These are phyloP conservation scores for Saposhnikovia divaricata DNA, from an alignment of 129 eudicot genomes.

Conservation along the genomic window DNA sequence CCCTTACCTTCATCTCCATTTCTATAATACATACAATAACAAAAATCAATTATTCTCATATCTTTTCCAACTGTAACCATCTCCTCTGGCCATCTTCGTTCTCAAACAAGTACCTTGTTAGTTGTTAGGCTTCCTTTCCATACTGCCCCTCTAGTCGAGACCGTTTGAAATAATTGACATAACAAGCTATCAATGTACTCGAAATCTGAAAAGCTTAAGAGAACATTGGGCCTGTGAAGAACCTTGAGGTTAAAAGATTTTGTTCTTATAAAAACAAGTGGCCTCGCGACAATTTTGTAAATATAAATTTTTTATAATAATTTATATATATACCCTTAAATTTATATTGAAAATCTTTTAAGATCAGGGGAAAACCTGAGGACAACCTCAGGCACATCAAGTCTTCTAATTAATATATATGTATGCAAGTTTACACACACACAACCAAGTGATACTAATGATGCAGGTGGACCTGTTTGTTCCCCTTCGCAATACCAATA, in stretches of 20 bases:
- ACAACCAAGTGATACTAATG: constrained; percentile 37
- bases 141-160: not conserved
- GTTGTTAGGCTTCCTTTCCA: not conserved
- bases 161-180: not conserved
- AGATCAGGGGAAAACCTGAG: too few species aligned
- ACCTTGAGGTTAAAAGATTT: too few species aligned
- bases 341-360: too few species aligned
- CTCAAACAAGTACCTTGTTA: not conserved
- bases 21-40: constrained; percentile 6
- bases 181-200: not conserved
- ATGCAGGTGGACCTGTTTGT: constrained; percentile 27
- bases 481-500: constrained; percentile 17
- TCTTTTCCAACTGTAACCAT: constrained; percentile 19
- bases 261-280: too few species aligned
- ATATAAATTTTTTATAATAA: too few species aligned
- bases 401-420: not conserved
- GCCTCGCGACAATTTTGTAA: too few species aligned
- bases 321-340: too few species aligned
- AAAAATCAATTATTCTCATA: constrained; percentile 4
- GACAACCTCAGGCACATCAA: too few species aligned
- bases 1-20: constrained; percentile 23
- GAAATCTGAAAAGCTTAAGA: too few species aligned
- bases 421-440: not conserved
- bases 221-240: too few species aligned
- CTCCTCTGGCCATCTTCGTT: constrained; percentile 4